A percentile compares a stretch with the other conserved stretches of the same genome.
Evolutionary conservation across 805 yeast species (phyloP).

Genomic region (Wickerhamiella shivajii): DNA sequence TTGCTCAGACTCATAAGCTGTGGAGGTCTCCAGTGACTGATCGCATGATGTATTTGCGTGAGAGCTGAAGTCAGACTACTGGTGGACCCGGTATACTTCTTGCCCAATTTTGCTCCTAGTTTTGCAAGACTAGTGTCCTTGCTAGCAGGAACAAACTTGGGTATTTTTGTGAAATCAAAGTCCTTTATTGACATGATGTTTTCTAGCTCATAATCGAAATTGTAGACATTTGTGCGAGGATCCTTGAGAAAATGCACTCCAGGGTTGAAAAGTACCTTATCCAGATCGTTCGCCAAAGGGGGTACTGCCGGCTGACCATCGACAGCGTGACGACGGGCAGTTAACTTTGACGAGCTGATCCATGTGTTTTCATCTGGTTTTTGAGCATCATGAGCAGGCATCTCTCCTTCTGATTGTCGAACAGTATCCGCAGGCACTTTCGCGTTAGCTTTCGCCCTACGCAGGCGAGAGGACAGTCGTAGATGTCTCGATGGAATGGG

Average conservation of each 20-base stretch:
- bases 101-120: slow-evolving; percentile 29
- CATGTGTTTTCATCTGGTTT: no score
- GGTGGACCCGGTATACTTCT: slow-evolving; percentile 58
- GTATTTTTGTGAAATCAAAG: slow-evolving; percentile 44
- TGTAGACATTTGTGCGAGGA: slow-evolving; percentile 57
- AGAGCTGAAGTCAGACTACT: slow-evolving; percentile 73
- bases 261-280: slow-evolving; percentile 63
- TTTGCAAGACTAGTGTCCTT: slow-evolving; percentile 40
- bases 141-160: slow-evolving; percentile 50
- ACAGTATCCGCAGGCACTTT: no score
- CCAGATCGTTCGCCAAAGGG: slow-evolving; percentile 46
- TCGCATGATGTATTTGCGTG: slow-evolving; percentile 55
- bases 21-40: slow-evolving; percentile 48
- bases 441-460: no score
- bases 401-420: no score
- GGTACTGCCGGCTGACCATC: slow-evolving; percentile 33
- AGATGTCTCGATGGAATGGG: no score
- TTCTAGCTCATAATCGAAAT: slow-evolving; percentile 48
- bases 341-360: no score
- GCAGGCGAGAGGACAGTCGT: no score
- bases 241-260: slow-evolving; percentile 67
- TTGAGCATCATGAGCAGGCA: no score
- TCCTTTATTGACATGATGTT: slow-evolving; percentile 48
- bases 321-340: no score
- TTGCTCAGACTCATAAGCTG: slow-evolving; percentile 33